Base-by-base conservation (phyloP, 768 basidiomycete species). In the Tricholomella constricta region DNA sequence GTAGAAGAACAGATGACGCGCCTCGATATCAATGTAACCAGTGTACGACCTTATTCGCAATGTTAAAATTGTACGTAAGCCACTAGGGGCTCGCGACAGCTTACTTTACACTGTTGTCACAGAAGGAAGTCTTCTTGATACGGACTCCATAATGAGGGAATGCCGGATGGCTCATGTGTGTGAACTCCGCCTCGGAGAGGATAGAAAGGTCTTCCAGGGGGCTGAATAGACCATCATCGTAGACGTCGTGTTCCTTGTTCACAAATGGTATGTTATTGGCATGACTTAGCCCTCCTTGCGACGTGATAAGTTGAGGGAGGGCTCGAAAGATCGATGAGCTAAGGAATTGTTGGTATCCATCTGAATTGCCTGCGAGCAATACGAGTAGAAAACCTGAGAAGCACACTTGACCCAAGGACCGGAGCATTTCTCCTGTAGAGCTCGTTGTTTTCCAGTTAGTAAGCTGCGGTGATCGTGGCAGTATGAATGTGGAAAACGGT, bases 1-100 rank as follows among this genome's bases (percentile, higher is more conserved):
- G 71, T 87, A 87, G 74, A 89, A 89, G 63, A 86, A 86, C 15
- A 86, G 57, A 61, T 86, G 85, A 4, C 83, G 75, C 5, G 83
- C 74, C 62, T 82, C 72, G 40, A 85, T 75, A 54, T 87, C 85
- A 48, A 88, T 84, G 58, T 87, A 87, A 9, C 86, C 86, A 0
- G 84, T 85, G 62, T 83, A 88, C 1, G 77, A 69, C 17, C 82
- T 85, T 27, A 27, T 43, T n/a, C n/a, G 6, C 42, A 37, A 6
- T 19, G 12, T 10, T 37, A 6, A 37, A 15, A 37, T 6, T 15
- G 14, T 6, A 37, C n/a, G 12, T 17, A 19, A 37, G 25, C 32
- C 23, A 19, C 35, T 25, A 35, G 45, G 19, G 6, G 14, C 15
- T 7, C n/a, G 8, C 27, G 52, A 42, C 17, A 4, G 41, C 23